These are phyloP conservation scores for Blastocystis sp. DNA, from an alignment of 352 stramenopile species.

Conservation along the genomic window DNA sequence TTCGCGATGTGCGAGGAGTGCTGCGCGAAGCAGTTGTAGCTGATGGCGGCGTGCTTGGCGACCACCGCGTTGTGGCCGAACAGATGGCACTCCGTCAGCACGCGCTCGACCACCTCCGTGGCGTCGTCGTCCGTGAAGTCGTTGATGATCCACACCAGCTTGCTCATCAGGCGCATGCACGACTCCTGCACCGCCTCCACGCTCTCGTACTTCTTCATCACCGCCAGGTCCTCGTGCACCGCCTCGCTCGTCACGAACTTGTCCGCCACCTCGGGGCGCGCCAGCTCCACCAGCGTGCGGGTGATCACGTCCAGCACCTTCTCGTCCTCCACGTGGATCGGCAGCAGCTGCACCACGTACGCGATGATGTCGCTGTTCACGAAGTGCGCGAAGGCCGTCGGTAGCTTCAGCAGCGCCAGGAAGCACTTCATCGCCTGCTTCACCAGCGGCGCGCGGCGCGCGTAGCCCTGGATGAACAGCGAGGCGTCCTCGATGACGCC, in stretches of 20 bases:
- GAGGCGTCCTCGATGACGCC: slow-evolving; percentile 62
- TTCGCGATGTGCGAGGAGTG: slow-evolving; percentile 24
- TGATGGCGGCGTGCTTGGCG: slow-evolving; percentile 23
- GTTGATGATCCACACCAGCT: slow-evolving; percentile 64
- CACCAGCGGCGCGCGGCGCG: slow-evolving; percentile 24
- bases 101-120: slow-evolving; percentile 7
- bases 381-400: slow-evolving; percentile 56
- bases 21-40: slow-evolving; percentile 64
- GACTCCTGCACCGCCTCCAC: slow-evolving; percentile 52
- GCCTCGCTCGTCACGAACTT: slow-evolving; percentile 62
- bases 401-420: slow-evolving; percentile 31
- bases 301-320: slow-evolving; percentile 61
- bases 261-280: slow-evolving; percentile 43
- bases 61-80: slow-evolving; percentile 46
- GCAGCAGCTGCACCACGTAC: slow-evolving; percentile 61
- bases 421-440: slow-evolving; percentile 67
- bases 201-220: slow-evolving; percentile 69
- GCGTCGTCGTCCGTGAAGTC: slow-evolving; percentile 58
- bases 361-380: slow-evolving; percentile 50
- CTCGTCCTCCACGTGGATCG: slow-evolving; percentile 46
- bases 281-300: slow-evolving; percentile 47
- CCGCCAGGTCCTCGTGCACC: slow-evolving; percentile 42
- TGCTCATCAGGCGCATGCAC: slow-evolving; percentile 61
- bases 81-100: slow-evolving; percentile 45
- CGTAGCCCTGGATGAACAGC: slow-evolving; percentile 63